Conservation (phyloP, 768 basidiomycete species). For the Podaxis sp. region DNA sequence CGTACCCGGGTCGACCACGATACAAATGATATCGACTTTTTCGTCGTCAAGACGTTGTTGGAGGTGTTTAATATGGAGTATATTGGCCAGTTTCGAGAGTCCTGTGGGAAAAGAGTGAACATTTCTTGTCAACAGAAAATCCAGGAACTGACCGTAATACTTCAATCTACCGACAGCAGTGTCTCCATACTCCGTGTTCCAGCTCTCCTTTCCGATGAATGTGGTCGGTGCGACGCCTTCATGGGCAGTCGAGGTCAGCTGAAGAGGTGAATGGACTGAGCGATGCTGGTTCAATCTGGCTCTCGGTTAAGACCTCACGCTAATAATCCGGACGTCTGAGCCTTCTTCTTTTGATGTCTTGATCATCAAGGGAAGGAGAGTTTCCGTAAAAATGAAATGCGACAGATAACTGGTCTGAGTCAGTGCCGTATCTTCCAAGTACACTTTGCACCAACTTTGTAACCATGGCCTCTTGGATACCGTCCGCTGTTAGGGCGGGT, state of each 20-base stretch:
- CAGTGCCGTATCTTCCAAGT: not conserved
- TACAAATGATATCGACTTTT: constrained; percentile 34
- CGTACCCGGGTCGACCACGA: constrained; percentile 43
- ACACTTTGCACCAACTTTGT: constrained; percentile 7
- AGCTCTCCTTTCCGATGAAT: constrained; percentile 33
- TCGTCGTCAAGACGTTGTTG: constrained; percentile 43
- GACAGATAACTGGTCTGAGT: constrained; percentile 43
- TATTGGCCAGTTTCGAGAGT: constrained; percentile 43
- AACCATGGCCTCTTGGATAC: constrained; percentile 16
- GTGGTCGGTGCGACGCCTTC: constrained; percentile 19
- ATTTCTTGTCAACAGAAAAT: not conserved
- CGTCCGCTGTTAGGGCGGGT: constrained; percentile 17
- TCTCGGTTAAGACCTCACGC: constrained; percentile 36
- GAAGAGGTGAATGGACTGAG: not conserved
- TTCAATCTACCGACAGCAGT: constrained; percentile 20
- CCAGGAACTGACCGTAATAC: constrained; percentile 30
- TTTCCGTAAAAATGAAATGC: constrained; percentile 53
- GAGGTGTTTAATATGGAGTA: constrained; percentile 49
- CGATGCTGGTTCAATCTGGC: not conserved
- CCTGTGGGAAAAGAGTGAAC: not conserved
- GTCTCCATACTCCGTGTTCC: constrained; percentile 35
- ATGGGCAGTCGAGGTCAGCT: constrained; percentile 36
- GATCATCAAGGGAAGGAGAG: constrained; percentile 51
- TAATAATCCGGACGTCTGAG: constrained; percentile 62
- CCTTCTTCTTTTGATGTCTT: constrained; percentile 45